Evolutionary conservation across 495 filamentous ascomycete genomes (phyloP), one percentile per base, ranked within the genome.

Genomic region (Hypomontagnella monticulosa): DNA sequence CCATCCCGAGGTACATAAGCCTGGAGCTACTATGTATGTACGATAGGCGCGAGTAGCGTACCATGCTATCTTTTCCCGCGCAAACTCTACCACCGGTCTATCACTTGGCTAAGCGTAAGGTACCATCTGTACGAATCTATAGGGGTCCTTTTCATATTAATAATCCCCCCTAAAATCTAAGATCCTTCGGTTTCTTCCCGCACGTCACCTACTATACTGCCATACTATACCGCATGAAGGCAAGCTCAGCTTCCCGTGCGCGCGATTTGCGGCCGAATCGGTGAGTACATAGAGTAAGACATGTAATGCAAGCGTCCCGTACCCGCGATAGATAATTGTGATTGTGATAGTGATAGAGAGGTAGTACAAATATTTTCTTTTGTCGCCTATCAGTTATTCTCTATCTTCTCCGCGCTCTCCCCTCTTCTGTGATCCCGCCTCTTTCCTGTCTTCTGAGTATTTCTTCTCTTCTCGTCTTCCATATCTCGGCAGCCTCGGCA

Each of bases 221-320:
- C 23, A 36, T 40, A 20, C 58, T 52, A 53, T 61, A 38, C 58
- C 64, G 7, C 23, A 58, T 53, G 27, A 8, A 67, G 65, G 41
- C 50, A 68, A 56, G 59, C 41, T 41, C 27, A 38, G 18, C 41
- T 49, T 36, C 33, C 9, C 42, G 4, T 8, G 38, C 36, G 33
- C 48, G 47, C 54, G 20, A 44, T 52, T 50, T 53, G 16, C 16
- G 10, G 58, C 58, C 65, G 65, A 58, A 38, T 59, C 59, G 59
- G 64, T 54, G 40, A 48, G 11, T 64, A 36, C 41, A 54, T 32
- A 54, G 32, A 54, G 49, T 51, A 52, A 64, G 46, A 52, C 16
- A 52, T 32, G 7, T 14, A 30, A n/a, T n/a, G n/a, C n/a, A n/a
- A n/a, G n/a, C n/a, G n/a, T n/a, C 20, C 12, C 32, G 14, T 9